Evolutionary conservation across 225 moss, liverwort and hornwort species (phyloP), one percentile per base, ranked within the genome.

Genomic region (Climacium dendroides): DNA sequence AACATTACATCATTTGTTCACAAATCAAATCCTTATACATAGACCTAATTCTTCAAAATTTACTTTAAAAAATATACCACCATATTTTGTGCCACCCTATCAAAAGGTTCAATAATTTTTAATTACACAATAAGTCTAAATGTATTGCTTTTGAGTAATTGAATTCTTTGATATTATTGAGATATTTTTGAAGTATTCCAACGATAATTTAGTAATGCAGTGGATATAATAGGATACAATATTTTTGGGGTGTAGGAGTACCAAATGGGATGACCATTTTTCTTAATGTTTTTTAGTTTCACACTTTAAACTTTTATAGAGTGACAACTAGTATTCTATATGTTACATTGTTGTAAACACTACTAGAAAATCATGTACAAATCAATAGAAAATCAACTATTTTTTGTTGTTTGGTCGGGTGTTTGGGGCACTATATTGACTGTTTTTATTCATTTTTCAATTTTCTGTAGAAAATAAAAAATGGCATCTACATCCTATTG

Each of bases 121-220:
- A 2, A 3, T 16, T 28, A 9, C 0, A 14, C 0, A 0, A 71
- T 16, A 71, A 9, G 2, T 28, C 9, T 25, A 70, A 28, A 9
- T 43, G 9, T 45, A 2, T 71, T 28, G 43, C 2, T 7, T 26
- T 71, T 43, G 15, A 71, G 5, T 43, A 26, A 43, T 43, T 17
- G 5, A 28, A 0, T 13, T 43, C 5, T 28, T 26, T 0, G 0
- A 70, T 0, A 11, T 9, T 43, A 1, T 71, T 26, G 10, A 72
- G 8, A 43, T 28, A 15, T 2, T 15, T 26, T 15, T 8, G 26
- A 71, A 2, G 8, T 24, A 12, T 17, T 72, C 71, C 28, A 28
- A 6, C 28, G 25, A 41, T 7, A 39, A 13, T 24, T 37, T 69
- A 24, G 13, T 39, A n/a, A 4, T 4, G 14, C 0, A 24, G 4